Evolutionary conservation across 345 rosid genomes (phyloP).

Genomic region (Eucalyptus polyanthemos): DNA sequence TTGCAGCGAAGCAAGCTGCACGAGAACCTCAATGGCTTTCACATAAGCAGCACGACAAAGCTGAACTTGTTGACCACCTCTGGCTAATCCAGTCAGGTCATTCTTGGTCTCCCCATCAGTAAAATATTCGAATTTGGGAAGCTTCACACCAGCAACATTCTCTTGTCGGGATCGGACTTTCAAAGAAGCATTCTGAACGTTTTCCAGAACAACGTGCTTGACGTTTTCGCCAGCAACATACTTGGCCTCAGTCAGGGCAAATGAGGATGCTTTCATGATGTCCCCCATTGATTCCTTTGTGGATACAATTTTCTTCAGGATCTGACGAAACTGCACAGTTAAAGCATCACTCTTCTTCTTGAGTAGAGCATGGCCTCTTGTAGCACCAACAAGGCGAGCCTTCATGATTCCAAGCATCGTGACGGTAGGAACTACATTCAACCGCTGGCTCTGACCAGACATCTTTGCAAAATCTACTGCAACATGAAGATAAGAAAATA

Average conservation of each 20-base stretch:
- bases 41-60: slow-evolving; percentile 83
- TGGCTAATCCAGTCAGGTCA: slow-evolving; percentile 83
- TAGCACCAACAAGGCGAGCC: slow-evolving; percentile 83
- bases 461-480: slow-evolving; percentile 22
- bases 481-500: background rate
- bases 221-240: slow-evolving; percentile 87
- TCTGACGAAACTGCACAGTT: slow-evolving; percentile 79
- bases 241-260: slow-evolving; percentile 71
- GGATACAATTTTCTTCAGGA: slow-evolving; percentile 70
- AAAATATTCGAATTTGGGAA: slow-evolving; percentile 78
- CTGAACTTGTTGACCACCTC: slow-evolving; percentile 93
- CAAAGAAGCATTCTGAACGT: slow-evolving; percentile 67
- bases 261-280: slow-evolving; percentile 77
- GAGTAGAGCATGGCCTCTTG: slow-evolving; percentile 91
- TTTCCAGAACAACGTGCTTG: slow-evolving; percentile 74
- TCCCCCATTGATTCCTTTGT: slow-evolving; percentile 90
- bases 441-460: slow-evolving; percentile 71
- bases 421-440: slow-evolving; percentile 88
- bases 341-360: slow-evolving; percentile 98
- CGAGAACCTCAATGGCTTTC: slow-evolving; percentile 81
- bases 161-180: slow-evolving; percentile 75
- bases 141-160: slow-evolving; percentile 88
- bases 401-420: slow-evolving; percentile 72
- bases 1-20: slow-evolving; percentile 94
- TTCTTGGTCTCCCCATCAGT: slow-evolving; percentile 82